These are phyloP conservation scores for Cladosporium sp. DNA, from an alignment of 2,329 filamentous ascomycete species.

Conservation along the genomic window DNA sequence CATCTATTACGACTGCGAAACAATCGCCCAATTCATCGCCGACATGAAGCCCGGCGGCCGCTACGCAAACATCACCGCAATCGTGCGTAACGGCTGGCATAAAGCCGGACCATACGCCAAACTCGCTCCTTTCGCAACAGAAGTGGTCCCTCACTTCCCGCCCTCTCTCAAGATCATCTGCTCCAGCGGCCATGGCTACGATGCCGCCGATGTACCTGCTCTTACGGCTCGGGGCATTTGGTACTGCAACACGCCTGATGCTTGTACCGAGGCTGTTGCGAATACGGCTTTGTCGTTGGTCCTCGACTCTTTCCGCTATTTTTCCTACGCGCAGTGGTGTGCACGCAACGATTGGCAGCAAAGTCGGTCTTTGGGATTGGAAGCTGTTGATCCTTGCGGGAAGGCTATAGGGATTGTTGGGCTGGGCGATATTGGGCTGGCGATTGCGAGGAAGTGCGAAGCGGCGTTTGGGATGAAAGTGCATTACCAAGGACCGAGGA, in stretches of 20 bases:
- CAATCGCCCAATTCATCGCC: conserved; percentile 41
- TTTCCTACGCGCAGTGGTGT: conserved; percentile 51
- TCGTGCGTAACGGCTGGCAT: conserved; percentile 63
- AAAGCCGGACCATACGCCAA: conserved; percentile 51
- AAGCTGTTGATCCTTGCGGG: conserved; percentile 65
- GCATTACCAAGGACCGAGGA: conserved; percentile 49
- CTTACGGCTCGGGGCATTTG: conserved; percentile 55
- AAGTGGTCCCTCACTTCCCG: conserved; percentile 46
- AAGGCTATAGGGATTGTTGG: conserved; percentile 67
- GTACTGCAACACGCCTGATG: conserved; percentile 71
- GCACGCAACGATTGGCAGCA: conserved; percentile 56
- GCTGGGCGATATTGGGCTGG: conserved; percentile 57
- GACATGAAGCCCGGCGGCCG: conserved; percentile 39
- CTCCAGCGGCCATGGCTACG: conserved; percentile 63
- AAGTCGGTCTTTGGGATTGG: conserved; percentile 60
- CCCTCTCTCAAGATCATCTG: conserved; percentile 57
- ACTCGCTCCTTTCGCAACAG: conserved; percentile 36
- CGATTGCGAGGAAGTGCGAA: conserved; percentile 60
- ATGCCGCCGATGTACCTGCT: conserved; percentile 56
- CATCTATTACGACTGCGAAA: conserved; percentile 41
- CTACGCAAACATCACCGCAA: conserved; percentile 46
- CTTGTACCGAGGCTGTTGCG: conserved; percentile 70
- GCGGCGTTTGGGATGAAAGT: conserved; percentile 67
- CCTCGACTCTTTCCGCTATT: conserved; percentile 66
- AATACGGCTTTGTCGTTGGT: conserved; percentile 71